These are phyloP conservation scores for Didymella pinodella DNA, from an alignment of 2,329 filamentous ascomycete genomes.

Conservation along the genomic window DNA sequence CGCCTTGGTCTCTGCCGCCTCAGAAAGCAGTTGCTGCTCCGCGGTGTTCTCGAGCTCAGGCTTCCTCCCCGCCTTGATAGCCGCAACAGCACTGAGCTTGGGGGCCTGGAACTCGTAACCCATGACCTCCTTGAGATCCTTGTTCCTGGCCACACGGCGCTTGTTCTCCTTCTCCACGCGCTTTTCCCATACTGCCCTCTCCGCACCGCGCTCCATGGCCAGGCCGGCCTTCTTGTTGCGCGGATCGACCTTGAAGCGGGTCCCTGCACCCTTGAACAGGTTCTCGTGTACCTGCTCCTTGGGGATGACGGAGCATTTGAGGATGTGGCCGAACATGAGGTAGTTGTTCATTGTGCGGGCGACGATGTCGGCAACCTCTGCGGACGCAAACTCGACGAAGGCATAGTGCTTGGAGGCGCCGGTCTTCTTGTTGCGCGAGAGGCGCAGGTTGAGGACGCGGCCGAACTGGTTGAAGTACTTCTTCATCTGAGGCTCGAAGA, in stretches of 20 bases:
- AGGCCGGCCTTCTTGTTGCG: constrained; percentile 85
- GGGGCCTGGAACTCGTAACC: constrained; percentile 86
- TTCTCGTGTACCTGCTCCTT: constrained; percentile 79
- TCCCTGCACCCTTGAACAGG: constrained; percentile 89
- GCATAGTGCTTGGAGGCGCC: constrained; percentile 93
- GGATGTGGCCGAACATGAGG: constrained; percentile 89
- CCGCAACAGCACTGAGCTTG: constrained; percentile 69
- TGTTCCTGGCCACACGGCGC: constrained; percentile 71
- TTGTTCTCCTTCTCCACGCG: constrained; percentile 76
- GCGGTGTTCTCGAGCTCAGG: constrained; percentile 35
- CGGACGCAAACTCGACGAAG: constrained; percentile 84
- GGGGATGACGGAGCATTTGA: constrained; percentile 84
- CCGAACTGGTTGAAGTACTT: constrained; percentile 96
- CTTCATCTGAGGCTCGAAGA: constrained; percentile 96
- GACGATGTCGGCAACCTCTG: constrained; percentile 87
- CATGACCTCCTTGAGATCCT: constrained; percentile 78
- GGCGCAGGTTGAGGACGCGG: constrained; percentile 75
- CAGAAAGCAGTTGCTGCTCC: constrained; percentile 38
- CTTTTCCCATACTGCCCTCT: constrained; percentile 79
- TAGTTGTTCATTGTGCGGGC: constrained; percentile 98
- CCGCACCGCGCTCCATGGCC: constrained; percentile 74
- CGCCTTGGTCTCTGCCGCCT: constrained; percentile 19
- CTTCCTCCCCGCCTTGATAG: constrained; percentile 31
- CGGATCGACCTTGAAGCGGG: constrained; percentile 86
- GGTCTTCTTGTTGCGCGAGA: constrained; percentile 91